phyloP scores from a whole-genome alignment of 2,329 filamentous ascomycete species.

The Sclerotinia minor region DNA sequence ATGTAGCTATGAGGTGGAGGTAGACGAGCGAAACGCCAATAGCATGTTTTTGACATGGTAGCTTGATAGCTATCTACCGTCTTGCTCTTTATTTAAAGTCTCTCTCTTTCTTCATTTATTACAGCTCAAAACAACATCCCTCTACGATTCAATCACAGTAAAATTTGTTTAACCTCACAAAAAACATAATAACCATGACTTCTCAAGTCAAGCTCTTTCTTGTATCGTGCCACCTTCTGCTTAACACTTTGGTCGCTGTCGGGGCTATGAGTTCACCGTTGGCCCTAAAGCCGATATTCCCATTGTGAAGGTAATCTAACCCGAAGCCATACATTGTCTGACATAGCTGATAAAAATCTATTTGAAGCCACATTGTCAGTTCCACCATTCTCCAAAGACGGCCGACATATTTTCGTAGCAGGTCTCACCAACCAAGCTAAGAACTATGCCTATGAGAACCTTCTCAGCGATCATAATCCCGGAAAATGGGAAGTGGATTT shows the following conservation, averaged over 20 bases:
- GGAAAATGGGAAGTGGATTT: constrained; percentile 28
- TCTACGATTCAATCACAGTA: neutral
- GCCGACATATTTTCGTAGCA: constrained; percentile 29
- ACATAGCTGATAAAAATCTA: constrained; percentile 8
- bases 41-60: neutral
- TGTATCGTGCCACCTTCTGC: neutral
- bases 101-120: neutral
- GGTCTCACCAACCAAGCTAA: constrained; percentile 30
- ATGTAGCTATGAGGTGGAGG: neutral
- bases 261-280: constrained; percentile 8
- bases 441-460: constrained; percentile 31
- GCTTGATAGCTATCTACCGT: neutral
- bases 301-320: neutral
- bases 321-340: neutral
- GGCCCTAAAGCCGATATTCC: neutral
- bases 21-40: neutral
- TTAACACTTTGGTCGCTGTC: neutral
- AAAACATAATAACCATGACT: neutral
- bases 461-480: constrained; percentile 30
- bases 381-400: constrained; percentile 28
- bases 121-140: neutral
- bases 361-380: constrained; percentile 31
- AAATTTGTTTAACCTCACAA: neutral
- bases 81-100: neutral
- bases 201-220: neutral